Base-by-base conservation (phyloP, 163 green algal species). In the Chloromonas sp. region DNA sequence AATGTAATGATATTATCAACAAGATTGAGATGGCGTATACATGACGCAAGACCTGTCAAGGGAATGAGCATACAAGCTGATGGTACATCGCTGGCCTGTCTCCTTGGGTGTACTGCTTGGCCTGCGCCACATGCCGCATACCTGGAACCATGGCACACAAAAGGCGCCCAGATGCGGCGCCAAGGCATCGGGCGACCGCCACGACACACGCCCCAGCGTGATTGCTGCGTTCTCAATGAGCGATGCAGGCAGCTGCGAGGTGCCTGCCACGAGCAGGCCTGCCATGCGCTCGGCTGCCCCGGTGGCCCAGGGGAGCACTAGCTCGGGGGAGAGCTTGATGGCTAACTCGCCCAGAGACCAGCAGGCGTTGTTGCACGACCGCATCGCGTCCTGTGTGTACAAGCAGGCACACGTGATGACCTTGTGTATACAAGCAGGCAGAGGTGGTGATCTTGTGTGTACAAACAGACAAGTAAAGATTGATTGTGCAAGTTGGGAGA, bases 201-300 rank as follows among this genome's bases (percentile, higher is more conserved):
- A 94, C 0, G 92, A 94, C 0, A 98, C 81, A 57, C 96, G 89
- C 5, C 97, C 97, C 1, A 99, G 86, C 14, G 94, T 95, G 87
- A 99, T 98, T 62, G 97, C 95, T 13, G 89, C 91, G 83, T 99
- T 99, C 82, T 99, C 97, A 2, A 95, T 78, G 71, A 99, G 89
- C 85, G 85, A 92, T 71, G 91, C 88, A 3, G 94, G 94, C 82
- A 97, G 91, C 61, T 84, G 87, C 36, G 85, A 86, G 0, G 78
- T 82, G 3, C 82, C 84, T 15, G 59, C 3, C 81, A 82, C 81
- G 0, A 97, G 85, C 70, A 97, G 90, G 61, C 82, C 83, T 58
- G 91, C 89, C 62, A 95, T 87, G 15, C 83, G 85, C 81, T 93
- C 5, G 90, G 90, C 78, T 87, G 91, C 5, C 88, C 86, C 87